These are phyloP conservation scores for Talaromyces funiculosus DNA, from an alignment of 2,329 filamentous ascomycete genomes.

Conservation along the genomic window DNA sequence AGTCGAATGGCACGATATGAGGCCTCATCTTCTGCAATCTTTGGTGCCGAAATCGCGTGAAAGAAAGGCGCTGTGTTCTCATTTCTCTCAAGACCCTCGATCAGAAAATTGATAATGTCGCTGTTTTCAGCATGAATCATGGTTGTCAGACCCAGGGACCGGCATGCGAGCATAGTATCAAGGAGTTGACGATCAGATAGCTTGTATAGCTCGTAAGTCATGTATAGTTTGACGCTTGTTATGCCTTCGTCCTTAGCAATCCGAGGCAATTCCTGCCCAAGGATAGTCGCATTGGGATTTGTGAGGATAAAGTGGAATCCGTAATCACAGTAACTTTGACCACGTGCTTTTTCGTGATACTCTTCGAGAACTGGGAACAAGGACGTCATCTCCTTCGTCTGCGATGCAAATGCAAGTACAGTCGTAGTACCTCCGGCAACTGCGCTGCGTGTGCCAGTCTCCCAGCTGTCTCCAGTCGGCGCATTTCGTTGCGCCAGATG, in stretches of 20 bases:
- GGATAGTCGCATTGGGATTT: slow-evolving; percentile 24
- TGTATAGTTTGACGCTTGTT: slow-evolving; percentile 42
- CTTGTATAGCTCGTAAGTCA: slow-evolving; percentile 42
- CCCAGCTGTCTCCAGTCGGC: slow-evolving; percentile 42
- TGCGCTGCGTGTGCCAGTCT: slow-evolving; percentile 50
- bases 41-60: slow-evolving; percentile 39
- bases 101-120: slow-evolving; percentile 39
- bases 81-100: slow-evolving; percentile 32
- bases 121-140: slow-evolving; percentile 38
- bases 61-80: slow-evolving; percentile 35
- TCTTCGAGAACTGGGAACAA: background rate
- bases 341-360: slow-evolving; percentile 34
- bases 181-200: slow-evolving; percentile 38
- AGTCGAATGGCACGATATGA: slow-evolving; percentile 48
- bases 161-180: slow-evolving; percentile 38
- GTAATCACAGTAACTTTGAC: slow-evolving; percentile 52
- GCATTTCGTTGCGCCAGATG: slow-evolving; percentile 37
- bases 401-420: background rate
- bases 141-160: slow-evolving; percentile 37
- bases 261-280: slow-evolving; percentile 35
- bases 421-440: slow-evolving; percentile 57
- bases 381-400: background rate
- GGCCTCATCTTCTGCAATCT: slow-evolving; percentile 41
- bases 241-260: slow-evolving; percentile 37
- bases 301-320: slow-evolving; percentile 45